These are phyloP conservation scores for Blastomyces silverae DNA, from an alignment of 2,329 filamentous ascomycete genomes.

Conservation along the genomic window DNA sequence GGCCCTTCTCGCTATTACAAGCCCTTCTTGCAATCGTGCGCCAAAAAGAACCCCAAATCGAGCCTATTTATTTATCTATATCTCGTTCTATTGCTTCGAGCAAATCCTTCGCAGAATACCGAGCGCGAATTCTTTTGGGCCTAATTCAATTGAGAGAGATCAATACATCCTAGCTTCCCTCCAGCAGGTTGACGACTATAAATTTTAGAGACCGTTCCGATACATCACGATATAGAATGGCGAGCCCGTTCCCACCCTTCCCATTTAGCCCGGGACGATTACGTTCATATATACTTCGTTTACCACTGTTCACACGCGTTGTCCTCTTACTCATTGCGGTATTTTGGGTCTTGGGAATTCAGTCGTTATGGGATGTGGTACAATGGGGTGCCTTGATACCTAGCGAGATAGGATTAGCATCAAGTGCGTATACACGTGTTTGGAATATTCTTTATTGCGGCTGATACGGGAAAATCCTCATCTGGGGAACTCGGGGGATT, in stretches of 20 bases:
- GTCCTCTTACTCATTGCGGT: slow-evolving; percentile 60
- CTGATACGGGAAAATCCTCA: neutral
- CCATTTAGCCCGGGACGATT: slow-evolving; percentile 66
- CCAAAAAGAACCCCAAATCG: neutral
- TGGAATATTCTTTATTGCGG: neutral
- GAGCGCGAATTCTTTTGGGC: neutral
- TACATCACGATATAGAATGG: slow-evolving; percentile 32
- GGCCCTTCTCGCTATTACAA: neutral
- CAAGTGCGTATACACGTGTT: slow-evolving; percentile 52
- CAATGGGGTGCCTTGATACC: slow-evolving; percentile 76
- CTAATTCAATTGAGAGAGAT: neutral
- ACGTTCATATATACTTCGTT: slow-evolving; percentile 71
- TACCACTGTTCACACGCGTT: slow-evolving; percentile 79
- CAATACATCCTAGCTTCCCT: neutral
- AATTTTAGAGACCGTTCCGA: neutral
- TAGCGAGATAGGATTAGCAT: slow-evolving; percentile 61
- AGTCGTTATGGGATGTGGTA: slow-evolving; percentile 63
- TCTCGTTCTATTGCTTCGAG: neutral
- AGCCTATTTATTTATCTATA: neutral
- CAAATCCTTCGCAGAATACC: neutral
- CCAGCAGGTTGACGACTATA: neutral
- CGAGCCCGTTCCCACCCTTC: slow-evolving; percentile 45
- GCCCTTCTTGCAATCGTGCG: neutral
- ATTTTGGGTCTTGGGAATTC: slow-evolving; percentile 63
- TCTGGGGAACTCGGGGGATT: neutral